Percentiles rank a stretch among this genome's conserved stretches.
Conservation (phyloP, 257 asterid genomes). For the Jaltomata sinuosa region DNA sequence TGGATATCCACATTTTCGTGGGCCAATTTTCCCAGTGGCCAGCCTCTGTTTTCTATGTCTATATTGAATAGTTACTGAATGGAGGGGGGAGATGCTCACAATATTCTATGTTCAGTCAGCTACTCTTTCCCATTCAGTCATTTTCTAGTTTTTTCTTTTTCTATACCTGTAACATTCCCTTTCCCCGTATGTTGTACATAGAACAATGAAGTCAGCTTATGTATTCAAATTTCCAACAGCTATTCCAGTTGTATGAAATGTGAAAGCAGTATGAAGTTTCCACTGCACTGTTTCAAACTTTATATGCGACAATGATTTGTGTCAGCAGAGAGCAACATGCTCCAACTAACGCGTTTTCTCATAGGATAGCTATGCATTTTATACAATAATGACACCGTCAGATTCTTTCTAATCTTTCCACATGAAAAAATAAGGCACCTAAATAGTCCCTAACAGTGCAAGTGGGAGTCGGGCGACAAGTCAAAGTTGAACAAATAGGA, state of each 20-base stretch:
- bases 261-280: background rate
- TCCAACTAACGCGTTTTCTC: background rate
- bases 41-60: background rate
- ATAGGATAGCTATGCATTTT: background rate
- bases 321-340: background rate
- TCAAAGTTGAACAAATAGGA: too few species aligned
- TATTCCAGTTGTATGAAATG: background rate
- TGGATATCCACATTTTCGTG: background rate
- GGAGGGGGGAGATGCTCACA: conserved; percentile 6
- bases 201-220: conserved; percentile 1
- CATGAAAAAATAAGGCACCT: background rate
- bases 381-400: background rate
- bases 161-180: background rate
- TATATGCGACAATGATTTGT: background rate
- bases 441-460: too few species aligned
- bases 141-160: background rate
- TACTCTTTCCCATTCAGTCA: background rate
- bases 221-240: background rate
- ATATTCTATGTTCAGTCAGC: background rate
- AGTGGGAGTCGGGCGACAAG: too few species aligned
- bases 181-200: conserved; percentile 9
- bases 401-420: background rate
- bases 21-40: conserved; percentile 14
- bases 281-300: background rate
- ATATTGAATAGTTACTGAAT: background rate